These are phyloP conservation scores for Diaporthe nobilis DNA, from an alignment of 2,329 filamentous ascomycete genomes.

Conservation along the genomic window DNA sequence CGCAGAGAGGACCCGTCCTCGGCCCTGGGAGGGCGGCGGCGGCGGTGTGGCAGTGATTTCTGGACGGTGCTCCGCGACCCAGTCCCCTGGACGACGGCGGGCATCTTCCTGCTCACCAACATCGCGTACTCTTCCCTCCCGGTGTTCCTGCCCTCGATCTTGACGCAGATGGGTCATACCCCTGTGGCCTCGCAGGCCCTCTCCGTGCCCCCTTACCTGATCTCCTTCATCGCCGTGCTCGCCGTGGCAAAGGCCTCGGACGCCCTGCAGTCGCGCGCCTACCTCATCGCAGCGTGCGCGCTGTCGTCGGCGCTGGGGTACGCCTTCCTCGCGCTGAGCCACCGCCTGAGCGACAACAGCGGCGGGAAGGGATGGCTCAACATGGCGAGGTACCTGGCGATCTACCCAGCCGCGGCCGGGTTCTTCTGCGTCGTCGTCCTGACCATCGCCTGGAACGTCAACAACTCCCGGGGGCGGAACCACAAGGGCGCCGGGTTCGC, in stretches of 20 bases:
- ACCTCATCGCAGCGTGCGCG: slow-evolving; percentile 78
- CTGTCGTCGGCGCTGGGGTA: slow-evolving; percentile 74
- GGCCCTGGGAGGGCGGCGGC: not conserved
- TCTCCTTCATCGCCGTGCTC: slow-evolving; percentile 80
- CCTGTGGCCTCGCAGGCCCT: slow-evolving; percentile 80
- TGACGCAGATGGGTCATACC: slow-evolving; percentile 82
- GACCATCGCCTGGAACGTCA: slow-evolving; percentile 89
- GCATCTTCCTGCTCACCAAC: slow-evolving; percentile 91
- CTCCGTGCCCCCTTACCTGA: slow-evolving; percentile 84
- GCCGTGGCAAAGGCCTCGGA: slow-evolving; percentile 82
- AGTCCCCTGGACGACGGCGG: slow-evolving; percentile 80
- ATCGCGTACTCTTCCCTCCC: slow-evolving; percentile 90
- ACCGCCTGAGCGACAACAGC: slow-evolving; percentile 65
- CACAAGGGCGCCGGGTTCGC: slow-evolving; percentile 83
- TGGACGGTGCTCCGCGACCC: slow-evolving; percentile 72
- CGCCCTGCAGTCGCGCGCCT: slow-evolving; percentile 70
- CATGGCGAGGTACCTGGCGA: slow-evolving; percentile 76
- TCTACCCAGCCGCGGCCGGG: slow-evolving; percentile 84
- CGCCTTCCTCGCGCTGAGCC: slow-evolving; percentile 71
- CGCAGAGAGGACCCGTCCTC: slow-evolving; percentile 45
- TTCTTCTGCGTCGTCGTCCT: slow-evolving; percentile 90
- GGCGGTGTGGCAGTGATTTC: slow-evolving; percentile 45
- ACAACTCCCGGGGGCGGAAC: slow-evolving; percentile 77
- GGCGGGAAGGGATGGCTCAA: not conserved
- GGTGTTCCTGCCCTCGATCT: slow-evolving; percentile 87